Evolutionary conservation across 192 early-diverging fungal species (phyloP).

Genomic region (Dissophora globulifera): DNA sequence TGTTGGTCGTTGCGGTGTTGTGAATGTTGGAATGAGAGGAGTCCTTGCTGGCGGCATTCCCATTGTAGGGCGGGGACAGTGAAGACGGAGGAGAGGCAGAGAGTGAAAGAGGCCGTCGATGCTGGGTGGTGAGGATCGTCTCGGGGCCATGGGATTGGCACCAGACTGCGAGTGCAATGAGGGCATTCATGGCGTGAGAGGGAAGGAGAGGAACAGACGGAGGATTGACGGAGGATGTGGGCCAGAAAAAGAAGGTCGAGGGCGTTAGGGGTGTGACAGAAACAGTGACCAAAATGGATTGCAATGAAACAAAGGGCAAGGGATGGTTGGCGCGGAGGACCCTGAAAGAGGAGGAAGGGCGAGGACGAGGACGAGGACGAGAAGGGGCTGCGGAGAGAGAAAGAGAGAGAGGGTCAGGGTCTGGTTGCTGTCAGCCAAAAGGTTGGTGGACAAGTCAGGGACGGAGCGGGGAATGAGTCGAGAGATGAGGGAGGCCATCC

Average conservation of each 20-base stretch:
- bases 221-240: not conserved
- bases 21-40: not conserved
- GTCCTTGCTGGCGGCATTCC: not conserved
- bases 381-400: not conserved
- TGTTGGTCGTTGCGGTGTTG: not conserved
- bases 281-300: too few relatives aligned
- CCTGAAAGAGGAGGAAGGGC: not conserved
- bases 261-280: too few relatives aligned
- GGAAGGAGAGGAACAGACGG: not conserved
- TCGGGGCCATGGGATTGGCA: conserved; percentile 52
- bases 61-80: conserved; percentile 8
- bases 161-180: conserved; percentile 53
- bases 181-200: conserved; percentile 37
- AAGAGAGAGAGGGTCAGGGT: not conserved
- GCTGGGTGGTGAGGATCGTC: conserved; percentile 53
- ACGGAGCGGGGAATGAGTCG: not conserved
- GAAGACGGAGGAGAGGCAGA: too few relatives aligned
- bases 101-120: conserved; percentile 32
- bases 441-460: not conserved
- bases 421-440: not conserved
- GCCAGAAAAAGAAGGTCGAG: not conserved
- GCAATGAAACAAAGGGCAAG: not conserved
- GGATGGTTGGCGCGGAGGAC: too few relatives aligned
- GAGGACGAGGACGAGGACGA: not conserved
- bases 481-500: not conserved